phyloP scores from a whole-genome alignment of 1,284 basidiomycete species.

The Ceratobasidium sp. region DNA sequence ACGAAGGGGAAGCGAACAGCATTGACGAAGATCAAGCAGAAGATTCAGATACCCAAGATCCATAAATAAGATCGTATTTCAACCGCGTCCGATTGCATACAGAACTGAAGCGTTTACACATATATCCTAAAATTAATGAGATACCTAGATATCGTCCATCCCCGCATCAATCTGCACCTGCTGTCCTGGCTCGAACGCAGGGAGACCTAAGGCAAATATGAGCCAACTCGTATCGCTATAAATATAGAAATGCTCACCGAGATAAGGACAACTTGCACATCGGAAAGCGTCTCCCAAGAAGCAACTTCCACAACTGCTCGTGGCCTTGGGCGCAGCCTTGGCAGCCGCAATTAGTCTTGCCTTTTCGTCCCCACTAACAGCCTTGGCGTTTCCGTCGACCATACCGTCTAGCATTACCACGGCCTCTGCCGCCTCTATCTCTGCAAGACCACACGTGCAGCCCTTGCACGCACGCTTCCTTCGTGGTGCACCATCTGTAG shows the following conservation, averaged over 20 bases:
- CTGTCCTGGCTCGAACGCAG: conserved; percentile 98
- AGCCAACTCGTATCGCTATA: conserved; percentile 47
- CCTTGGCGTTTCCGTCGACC: conserved; percentile 66
- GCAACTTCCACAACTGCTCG: conserved; percentile 97
- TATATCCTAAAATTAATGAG: not conserved
- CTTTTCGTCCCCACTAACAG: conserved; percentile 74
- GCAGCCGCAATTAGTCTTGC: conserved; percentile 74
- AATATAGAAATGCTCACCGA: conserved; percentile 71
- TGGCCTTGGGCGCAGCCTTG: conserved; percentile 81
- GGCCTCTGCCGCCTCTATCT: conserved; percentile 85
- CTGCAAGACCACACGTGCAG: conserved; percentile 93
- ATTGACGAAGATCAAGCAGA: conserved; percentile 1
- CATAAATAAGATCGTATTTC: conserved; percentile 11
- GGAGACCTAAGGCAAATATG: conserved; percentile 71
- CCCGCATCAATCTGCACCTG: conserved; percentile 91
- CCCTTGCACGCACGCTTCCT: conserved; percentile 93
- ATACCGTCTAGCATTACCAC: conserved; percentile 74
- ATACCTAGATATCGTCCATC: conserved; percentile 80
- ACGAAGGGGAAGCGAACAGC: conserved; percentile 60
- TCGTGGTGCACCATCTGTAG: conserved; percentile 61
- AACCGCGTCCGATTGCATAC: not conserved
- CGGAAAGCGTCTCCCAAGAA: conserved; percentile 98
- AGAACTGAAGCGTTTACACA: not conserved
- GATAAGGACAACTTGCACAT: conserved; percentile 94
- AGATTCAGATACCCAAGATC: not conserved